Percentiles rank a stretch among this genome's conserved stretches.
These are phyloP conservation scores for Paracorniculantispora psalliotae DNA, from an alignment of 2,329 filamentous ascomycete genomes.

Conservation along the genomic window DNA sequence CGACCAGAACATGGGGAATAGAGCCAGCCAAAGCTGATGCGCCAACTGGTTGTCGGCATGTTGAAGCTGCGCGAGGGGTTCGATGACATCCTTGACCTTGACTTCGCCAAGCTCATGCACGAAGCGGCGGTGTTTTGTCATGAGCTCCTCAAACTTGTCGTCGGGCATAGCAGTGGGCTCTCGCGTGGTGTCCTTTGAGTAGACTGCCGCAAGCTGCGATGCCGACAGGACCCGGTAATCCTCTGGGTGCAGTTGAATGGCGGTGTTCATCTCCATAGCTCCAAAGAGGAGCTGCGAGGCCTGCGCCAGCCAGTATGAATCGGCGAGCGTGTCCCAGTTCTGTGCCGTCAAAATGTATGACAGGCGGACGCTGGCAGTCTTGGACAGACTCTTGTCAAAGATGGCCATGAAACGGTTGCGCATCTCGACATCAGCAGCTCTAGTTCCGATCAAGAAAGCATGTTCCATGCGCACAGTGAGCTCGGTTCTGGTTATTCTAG, in stretches of 20 bases:
- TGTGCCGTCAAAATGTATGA: slow-evolving; percentile 86
- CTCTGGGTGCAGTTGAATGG: slow-evolving; percentile 71
- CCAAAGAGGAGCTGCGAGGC: slow-evolving; percentile 90
- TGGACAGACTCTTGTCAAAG: slow-evolving; percentile 91
- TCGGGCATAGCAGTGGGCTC: slow-evolving; percentile 69
- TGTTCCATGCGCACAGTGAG: slow-evolving; percentile 96
- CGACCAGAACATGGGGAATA: slow-evolving; percentile 95
- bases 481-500: slow-evolving; percentile 90
- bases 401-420: slow-evolving; percentile 94
- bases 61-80: slow-evolving; percentile 86
- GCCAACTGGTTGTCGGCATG: slow-evolving; percentile 79
- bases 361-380: slow-evolving; percentile 81
- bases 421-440: slow-evolving; percentile 93
- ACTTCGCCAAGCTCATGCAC: slow-evolving; percentile 78
- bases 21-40: slow-evolving; percentile 81
- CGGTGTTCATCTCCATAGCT: slow-evolving; percentile 78
- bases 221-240: slow-evolving; percentile 77
- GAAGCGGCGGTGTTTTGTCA: slow-evolving; percentile 77
- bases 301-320: slow-evolving; percentile 96
- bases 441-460: slow-evolving; percentile 91
- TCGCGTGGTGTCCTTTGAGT: slow-evolving; percentile 64
- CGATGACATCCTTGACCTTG: slow-evolving; percentile 80
- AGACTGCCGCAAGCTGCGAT: slow-evolving; percentile 68
- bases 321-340: slow-evolving; percentile 92
- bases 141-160: slow-evolving; percentile 73